These are phyloP conservation scores for Aspergillus ustus DNA, from an alignment of 2,329 filamentous ascomycete species.

Conservation along the genomic window DNA sequence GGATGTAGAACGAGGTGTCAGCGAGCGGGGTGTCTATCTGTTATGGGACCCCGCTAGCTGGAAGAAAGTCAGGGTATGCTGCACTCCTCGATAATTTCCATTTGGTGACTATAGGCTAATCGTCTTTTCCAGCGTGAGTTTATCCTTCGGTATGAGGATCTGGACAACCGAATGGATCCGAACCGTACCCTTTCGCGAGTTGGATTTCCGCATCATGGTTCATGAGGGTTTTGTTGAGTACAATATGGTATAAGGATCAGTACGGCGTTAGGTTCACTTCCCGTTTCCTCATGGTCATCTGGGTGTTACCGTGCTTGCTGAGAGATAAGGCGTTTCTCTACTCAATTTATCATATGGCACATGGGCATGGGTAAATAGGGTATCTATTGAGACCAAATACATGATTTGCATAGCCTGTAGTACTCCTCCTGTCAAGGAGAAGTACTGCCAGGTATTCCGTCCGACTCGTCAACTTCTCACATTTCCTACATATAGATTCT, in stretches of 20 bases:
- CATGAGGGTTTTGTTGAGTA: slow-evolving; percentile 33
- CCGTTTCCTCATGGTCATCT: slow-evolving; percentile 32
- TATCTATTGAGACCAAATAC: slow-evolving; percentile 28
- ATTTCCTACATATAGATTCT: not conserved
- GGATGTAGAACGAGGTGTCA: slow-evolving; percentile 52
- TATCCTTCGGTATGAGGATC: slow-evolving; percentile 54
- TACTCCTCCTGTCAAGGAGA: slow-evolving; percentile 7
- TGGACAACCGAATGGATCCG: slow-evolving; percentile 53
- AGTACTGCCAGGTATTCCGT: not conserved
- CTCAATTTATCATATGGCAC: slow-evolving; percentile 29
- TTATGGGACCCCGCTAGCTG: slow-evolving; percentile 55
- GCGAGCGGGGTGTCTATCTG: slow-evolving; percentile 56
- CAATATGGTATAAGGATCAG: slow-evolving; percentile 28
- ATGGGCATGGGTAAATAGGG: slow-evolving; percentile 31
- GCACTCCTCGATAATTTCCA: not conserved
- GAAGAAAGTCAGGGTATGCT: slow-evolving; percentile 54
- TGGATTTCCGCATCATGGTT: slow-evolving; percentile 42
- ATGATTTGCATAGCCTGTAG: slow-evolving; percentile 31
- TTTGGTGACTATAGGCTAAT: slow-evolving; percentile 26
- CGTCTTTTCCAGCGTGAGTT: slow-evolving; percentile 48
- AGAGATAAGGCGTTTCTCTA: slow-evolving; percentile 34
- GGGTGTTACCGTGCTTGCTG: slow-evolving; percentile 29
- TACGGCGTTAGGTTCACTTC: slow-evolving; percentile 39
- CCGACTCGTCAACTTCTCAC: not conserved
- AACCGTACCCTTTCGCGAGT: slow-evolving; percentile 41